These are phyloP conservation scores for Aegilops umbellulata DNA, from an alignment of 176 grass and related monocot species.

Conservation along the genomic window DNA sequence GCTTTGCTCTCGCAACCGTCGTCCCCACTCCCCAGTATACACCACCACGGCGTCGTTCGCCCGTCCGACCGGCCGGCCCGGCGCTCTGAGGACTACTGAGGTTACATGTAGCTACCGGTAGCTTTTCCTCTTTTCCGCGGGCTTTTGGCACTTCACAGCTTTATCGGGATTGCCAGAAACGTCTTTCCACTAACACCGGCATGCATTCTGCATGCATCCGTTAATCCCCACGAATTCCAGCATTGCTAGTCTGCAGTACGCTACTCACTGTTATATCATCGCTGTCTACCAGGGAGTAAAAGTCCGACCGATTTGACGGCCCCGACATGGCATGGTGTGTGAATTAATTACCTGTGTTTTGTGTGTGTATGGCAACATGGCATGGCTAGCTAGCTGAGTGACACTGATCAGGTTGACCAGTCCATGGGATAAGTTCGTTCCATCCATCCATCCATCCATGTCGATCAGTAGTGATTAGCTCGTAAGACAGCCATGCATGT, in stretches of 20 bases:
- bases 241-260: neutral
- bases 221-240: neutral
- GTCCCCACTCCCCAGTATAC: neutral
- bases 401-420: conserved; percentile 13
- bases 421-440: neutral
- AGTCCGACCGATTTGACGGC: conserved; percentile 45
- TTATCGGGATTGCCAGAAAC: conserved; percentile 41
- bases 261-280: conserved; percentile 23
- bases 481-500: neutral
- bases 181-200: conserved; percentile 28
- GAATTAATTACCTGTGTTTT: neutral
- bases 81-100: neutral
- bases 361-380: neutral
- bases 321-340: conserved; percentile 38
- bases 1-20: conserved; percentile 5
- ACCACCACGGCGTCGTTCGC: neutral
- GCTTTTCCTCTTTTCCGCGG: conserved; percentile 30
- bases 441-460: conserved; percentile 18
- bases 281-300: conserved; percentile 22
- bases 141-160: conserved; percentile 35
- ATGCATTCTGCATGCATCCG: neutral
- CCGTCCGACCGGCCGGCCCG: neutral
- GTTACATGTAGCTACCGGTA: neutral
- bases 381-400: neutral
- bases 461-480: neutral